Base-by-base conservation (phyloP, 2,329 filamentous ascomycete species). In the Fusarium sp. region DNA sequence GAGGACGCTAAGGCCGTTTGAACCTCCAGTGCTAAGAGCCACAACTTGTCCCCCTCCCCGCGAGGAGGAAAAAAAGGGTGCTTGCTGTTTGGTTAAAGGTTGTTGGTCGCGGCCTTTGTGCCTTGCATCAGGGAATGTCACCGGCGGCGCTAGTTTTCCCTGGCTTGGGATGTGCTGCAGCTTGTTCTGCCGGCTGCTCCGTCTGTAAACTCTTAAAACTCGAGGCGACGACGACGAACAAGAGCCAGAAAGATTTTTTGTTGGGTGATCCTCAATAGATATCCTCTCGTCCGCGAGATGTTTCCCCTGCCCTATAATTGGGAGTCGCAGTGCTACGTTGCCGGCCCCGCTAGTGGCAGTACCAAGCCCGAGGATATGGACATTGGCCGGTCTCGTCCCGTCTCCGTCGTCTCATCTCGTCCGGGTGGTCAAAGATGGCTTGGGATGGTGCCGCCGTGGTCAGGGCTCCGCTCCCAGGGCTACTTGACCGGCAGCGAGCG, bases 121-220 rank as follows among this genome's bases (percentile, higher is more conserved):
- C 71, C 71, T 74, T 74, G 71, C 71, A 74, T 70, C 54, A 72
- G 61, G 43, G 57, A 69, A 72, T 69, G 69, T 56, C 65, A 45
- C 61, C 47, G 43, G 54, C 59, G 20, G 30, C 68, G 58, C 69
- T 71, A 69, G 66, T 57, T 63, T 54, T 40, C 15, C 40, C 40
- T 50, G 38, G 38, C 58, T 25, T 61, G 14, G 12, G 25, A 14
- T 20, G 25, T 33, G 12, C 33, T 38, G 60, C 32, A 66, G 30
- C 38, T 38, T 52, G 47, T 32, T 52, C 20, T 73, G 57, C 71
- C 71, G 71, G 71, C 60, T 60, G 15, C 65, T 74, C 71, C 71
- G 68, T n/a, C 47, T 52, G 9, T 6, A 17, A 37, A 57, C 17
- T 22, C 12, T 17, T 40, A 30, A 20, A 33, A 43, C 5, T 61